Percentiles rank a stretch among this genome's conserved stretches.
Conservation (phyloP, 805 yeast genomes). For the Ogataea populi-albae region DNA sequence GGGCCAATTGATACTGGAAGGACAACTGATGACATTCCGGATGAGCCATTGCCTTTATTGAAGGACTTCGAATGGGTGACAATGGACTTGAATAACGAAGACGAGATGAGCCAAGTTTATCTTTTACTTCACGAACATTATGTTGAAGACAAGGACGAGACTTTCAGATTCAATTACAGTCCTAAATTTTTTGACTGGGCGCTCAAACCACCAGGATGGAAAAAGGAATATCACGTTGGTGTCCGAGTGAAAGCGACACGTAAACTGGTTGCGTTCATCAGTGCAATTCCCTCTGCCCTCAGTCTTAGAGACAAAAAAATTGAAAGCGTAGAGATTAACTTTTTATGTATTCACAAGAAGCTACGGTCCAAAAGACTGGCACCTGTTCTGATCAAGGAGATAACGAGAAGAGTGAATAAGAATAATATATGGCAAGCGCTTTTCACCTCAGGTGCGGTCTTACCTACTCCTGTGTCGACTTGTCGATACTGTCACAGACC, state of each 20-base stretch:
- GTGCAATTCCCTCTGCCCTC: constrained; percentile 80
- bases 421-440: constrained; percentile 92
- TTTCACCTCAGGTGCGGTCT: constrained; percentile 85
- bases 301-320: constrained; percentile 48
- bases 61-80: constrained; percentile 88
- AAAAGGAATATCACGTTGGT: constrained; percentile 86
- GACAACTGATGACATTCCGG: constrained; percentile 69
- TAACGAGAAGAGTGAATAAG: constrained; percentile 87
- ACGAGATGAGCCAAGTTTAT: constrained; percentile 73
- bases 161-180: constrained; percentile 87
- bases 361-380: constrained; percentile 90
- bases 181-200: constrained; percentile 89
- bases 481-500: constrained; percentile 94
- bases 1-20: constrained; percentile 77
- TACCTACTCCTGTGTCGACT: constrained; percentile 89
- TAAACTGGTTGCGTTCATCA: constrained; percentile 85
- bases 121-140: constrained; percentile 81
- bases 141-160: constrained; percentile 91
- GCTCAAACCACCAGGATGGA: constrained; percentile 90
- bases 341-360: constrained; percentile 91
- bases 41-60: constrained; percentile 65
- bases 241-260: constrained; percentile 78
- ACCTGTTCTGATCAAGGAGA: constrained; percentile 89
- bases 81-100: constrained; percentile 55
- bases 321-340: constrained; percentile 84